These are phyloP conservation scores for Adansonia grandidieri DNA, from an alignment of 441 rosid genomes.

Conservation along the genomic window DNA sequence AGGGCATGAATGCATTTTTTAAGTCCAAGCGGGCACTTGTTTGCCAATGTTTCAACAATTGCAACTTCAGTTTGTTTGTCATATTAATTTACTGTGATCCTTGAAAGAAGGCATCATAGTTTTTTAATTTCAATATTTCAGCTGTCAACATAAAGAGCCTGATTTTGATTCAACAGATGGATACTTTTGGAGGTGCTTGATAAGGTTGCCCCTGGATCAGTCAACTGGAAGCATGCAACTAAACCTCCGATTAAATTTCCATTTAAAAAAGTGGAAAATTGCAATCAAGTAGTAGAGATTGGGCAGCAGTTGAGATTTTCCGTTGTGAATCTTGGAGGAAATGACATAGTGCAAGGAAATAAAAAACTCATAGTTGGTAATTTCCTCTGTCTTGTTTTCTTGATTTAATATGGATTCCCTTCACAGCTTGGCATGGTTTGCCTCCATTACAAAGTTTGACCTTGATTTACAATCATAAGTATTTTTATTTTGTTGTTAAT, in stretches of 20 bases:
- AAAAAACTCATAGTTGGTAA: slow-evolving; percentile 83
- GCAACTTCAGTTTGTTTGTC: not conserved
- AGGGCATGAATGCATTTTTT: not conserved
- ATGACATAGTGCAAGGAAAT: slow-evolving; percentile 74
- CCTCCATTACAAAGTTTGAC: not conserved
- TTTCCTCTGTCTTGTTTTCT: not conserved
- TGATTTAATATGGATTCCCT: not conserved
- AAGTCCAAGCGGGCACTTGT: not conserved
- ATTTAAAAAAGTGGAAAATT: slow-evolving; percentile 73
- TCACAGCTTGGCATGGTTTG: not conserved
- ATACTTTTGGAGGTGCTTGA: slow-evolving; percentile 71
- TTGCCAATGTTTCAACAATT: not conserved
- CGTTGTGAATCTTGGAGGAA: slow-evolving; percentile 71
- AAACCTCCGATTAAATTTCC: slow-evolving; percentile 85
- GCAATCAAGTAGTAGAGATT: slow-evolving; percentile 72
- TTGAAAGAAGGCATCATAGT: not conserved
- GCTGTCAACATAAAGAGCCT: not conserved
- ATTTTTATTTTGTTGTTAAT: not conserved
- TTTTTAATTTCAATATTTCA: not conserved
- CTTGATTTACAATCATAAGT: not conserved
- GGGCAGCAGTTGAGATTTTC: slow-evolving; percentile 69
- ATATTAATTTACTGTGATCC: not conserved
- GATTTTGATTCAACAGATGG: slow-evolving; percentile 54
- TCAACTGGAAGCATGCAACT: slow-evolving; percentile 73
- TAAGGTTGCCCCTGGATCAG: slow-evolving; percentile 67